Evolutionary conservation across 2,329 filamentous ascomycete genomes (phyloP).

Genomic region (Venturia oleaginea): DNA sequence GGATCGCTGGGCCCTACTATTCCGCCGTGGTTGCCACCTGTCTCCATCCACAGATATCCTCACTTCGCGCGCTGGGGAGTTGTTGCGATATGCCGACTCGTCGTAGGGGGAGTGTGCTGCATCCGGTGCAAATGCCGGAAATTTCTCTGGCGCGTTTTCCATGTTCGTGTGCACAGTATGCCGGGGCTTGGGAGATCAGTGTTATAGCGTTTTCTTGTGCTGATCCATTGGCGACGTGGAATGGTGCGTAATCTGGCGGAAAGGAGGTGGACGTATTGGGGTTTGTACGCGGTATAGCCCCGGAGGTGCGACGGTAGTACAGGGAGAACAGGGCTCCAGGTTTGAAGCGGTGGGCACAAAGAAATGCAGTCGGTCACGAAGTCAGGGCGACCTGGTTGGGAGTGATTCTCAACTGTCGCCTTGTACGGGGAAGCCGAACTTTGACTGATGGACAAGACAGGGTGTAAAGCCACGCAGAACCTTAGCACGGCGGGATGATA

Average conservation of each 20-base stretch:
- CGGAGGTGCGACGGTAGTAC: not conserved
- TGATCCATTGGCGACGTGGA: conserved; percentile 3
- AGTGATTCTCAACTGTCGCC: no score
- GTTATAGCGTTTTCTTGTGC: not conserved
- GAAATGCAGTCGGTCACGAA: not conserved
- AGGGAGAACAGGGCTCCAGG: not conserved
- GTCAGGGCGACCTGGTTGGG: not conserved
- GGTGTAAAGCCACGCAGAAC: not conserved
- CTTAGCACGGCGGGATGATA: not conserved
- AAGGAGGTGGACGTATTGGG: not conserved
- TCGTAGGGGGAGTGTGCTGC: conserved; percentile 1
- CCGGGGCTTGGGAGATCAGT: not conserved
- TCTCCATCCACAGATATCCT: conserved; percentile 21
- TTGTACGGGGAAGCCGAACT: not conserved
- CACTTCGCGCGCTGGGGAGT: conserved; percentile 5
- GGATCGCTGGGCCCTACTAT: conserved; percentile 29
- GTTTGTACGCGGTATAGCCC: not conserved
- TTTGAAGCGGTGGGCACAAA: not conserved
- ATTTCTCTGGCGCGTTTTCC: conserved; percentile 19
- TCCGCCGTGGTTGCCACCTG: conserved; percentile 53
- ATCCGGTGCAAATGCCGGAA: conserved; percentile 13
- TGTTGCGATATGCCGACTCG: not conserved
- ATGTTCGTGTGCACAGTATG: not conserved
- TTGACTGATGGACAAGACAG: not conserved
- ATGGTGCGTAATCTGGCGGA: not conserved